These are phyloP conservation scores for Agrocybe praecox DNA, from an alignment of 768 basidiomycete species.

Conservation along the genomic window DNA sequence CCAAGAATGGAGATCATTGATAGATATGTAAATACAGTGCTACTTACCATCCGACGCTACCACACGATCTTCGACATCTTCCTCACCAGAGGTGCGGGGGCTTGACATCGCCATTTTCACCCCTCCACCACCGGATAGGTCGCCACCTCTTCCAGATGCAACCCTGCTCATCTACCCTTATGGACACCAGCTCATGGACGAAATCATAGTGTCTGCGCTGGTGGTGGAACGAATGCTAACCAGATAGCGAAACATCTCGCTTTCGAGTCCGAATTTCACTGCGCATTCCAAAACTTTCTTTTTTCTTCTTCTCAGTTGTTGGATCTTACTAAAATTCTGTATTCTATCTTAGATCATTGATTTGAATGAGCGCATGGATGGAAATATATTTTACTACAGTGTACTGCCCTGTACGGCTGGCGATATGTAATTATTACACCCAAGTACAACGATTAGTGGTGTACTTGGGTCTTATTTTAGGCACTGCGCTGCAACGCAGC, in stretches of 20 bases:
- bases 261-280: too few relatives aligned
- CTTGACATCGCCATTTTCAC: constrained; percentile 47
- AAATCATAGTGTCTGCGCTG: constrained; percentile 45
- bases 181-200: constrained; percentile 45
- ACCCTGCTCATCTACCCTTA: constrained; percentile 47
- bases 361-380: not conserved
- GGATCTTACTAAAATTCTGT: not conserved
- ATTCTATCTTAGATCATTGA: not conserved
- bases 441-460: not conserved
- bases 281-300: not conserved
- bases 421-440: not conserved
- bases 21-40: constrained; percentile 2
- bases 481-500: not conserved
- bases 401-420: too few relatives aligned
- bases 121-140: constrained; percentile 46
- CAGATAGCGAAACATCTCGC: constrained; percentile 1
- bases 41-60: constrained; percentile 4
- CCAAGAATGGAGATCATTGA: not conserved
- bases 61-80: not conserved
- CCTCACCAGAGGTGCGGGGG: constrained; percentile 20
- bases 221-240: constrained; percentile 43
- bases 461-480: not conserved
- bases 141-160: constrained; percentile 48
- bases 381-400: not conserved
- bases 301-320: not conserved